Evolutionary conservation across 106 monocot species (phyloP), one percentile per base, ranked within the genome.

Genomic region (Dendrobium huoshanense): DNA sequence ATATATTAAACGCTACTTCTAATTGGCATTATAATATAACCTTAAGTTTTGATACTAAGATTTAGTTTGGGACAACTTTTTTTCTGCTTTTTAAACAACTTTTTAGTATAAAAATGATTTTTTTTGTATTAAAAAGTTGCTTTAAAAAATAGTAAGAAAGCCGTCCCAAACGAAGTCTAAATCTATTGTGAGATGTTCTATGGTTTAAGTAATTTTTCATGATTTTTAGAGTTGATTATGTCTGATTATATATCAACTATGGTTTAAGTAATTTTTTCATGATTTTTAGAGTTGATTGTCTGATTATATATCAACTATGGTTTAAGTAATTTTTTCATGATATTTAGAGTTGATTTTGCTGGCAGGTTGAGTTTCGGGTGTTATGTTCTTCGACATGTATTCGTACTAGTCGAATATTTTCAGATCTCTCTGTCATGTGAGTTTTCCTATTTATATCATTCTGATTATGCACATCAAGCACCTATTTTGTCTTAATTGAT

Each of bases 341-440:
- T 70, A 70, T 4, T 70, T 61, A 22, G 27, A 70, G 29, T 2
- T 70, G 27, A 33, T 70, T 70, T 70, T 70, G 64, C 77, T 80
- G 74, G 73, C 92, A 99, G 98, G 83, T 99, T 86, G 95, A 99
- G 55, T 99, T 99, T 80, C 88, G 89, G 33, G 67, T 85, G 83
- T 81, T 81, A 49, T 91, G 84, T 76, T 88, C 95, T 58, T 83
- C 88, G 70, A 25, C 82, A 77, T 95, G 95, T 80, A 79, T 91
- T 31, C 89, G 88, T 27, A 77, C 86, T 64, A 95, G 98, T 82
- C 88, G 88, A 13, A 58, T 91, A 79, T 84, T 99, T 42, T 87
- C 92, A 77, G 98, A 99, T 76, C 98, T 99, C 48, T 99, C 98
- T 22, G 80, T 48, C 41, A 88, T 85, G 97, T 94, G 79, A 89